Conservation (phyloP, 768 basidiomycete genomes). For the Hygrocybe punicea region DNA sequence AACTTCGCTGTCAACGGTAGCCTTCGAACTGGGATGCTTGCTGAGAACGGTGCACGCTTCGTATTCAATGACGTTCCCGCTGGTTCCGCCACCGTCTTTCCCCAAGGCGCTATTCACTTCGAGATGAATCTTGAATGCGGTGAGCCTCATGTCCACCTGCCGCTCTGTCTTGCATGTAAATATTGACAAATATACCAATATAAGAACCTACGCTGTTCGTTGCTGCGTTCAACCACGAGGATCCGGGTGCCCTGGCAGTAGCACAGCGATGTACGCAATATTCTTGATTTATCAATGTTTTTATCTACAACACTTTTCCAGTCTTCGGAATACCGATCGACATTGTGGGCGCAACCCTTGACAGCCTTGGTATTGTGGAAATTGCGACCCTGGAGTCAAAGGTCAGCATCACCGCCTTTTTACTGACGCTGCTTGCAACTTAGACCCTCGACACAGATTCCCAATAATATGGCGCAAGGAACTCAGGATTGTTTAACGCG, state of each 20-base stretch:
- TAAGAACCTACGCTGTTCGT: constrained; percentile 16
- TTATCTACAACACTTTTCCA: background rate
- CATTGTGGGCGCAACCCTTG: constrained; percentile 18
- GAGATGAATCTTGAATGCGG: constrained; percentile 19
- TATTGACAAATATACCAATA: constrained; percentile 16
- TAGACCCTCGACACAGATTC: constrained; percentile 8
- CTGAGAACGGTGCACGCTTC: constrained; percentile 19
- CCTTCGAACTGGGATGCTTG: constrained; percentile 22
- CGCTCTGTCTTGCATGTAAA: constrained; percentile 20
- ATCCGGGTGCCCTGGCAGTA: constrained; percentile 15
- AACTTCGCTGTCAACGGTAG: constrained; percentile 18
- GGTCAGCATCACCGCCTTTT: constrained; percentile 16
- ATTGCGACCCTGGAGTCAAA: constrained; percentile 11
- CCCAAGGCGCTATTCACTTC: constrained; percentile 19
- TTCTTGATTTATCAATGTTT: background rate
- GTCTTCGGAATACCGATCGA: constrained; percentile 20
- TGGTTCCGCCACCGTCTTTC: constrained; percentile 15
- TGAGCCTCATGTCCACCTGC: constrained; percentile 1
- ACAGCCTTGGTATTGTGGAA: constrained; percentile 15
- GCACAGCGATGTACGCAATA: constrained; percentile 17
- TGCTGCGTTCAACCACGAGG: constrained; percentile 15
- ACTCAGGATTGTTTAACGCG: constrained; percentile 11
- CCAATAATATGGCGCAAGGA: constrained; percentile 13
- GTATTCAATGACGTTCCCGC: constrained; percentile 16
- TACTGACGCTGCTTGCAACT: background rate